Conservation (phyloP, 2,329 filamentous ascomycete species). For the Fusarium veterinarium region DNA sequence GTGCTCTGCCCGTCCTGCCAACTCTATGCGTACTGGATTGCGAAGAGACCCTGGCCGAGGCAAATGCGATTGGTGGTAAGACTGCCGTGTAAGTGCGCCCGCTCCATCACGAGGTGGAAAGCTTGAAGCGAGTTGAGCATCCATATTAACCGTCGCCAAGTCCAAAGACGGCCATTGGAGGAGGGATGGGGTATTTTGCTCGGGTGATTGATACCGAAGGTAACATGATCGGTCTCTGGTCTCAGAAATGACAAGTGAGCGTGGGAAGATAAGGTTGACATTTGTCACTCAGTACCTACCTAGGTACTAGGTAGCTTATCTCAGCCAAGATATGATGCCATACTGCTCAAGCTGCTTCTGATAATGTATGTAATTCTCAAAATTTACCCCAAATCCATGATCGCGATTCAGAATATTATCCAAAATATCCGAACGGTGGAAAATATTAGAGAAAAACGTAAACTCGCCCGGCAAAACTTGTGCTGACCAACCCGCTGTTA, state of each 20-base stretch:
- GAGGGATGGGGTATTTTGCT: conserved; percentile 50
- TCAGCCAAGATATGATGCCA: neutral
- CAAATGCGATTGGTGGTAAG: conserved; percentile 48
- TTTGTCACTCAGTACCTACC: neutral
- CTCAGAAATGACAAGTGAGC: conserved; percentile 46
- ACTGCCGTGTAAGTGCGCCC: conserved; percentile 49
- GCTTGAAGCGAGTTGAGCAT: neutral
- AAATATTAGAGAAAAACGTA: neutral
- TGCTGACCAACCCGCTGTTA: conserved; percentile 17
- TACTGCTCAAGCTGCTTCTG: neutral
- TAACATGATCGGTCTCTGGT: conserved; percentile 53
- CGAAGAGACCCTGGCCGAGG: conserved; percentile 47
- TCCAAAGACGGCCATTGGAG: conserved; percentile 51
- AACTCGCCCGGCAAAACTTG: conserved; percentile 24
- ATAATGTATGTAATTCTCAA: neutral
- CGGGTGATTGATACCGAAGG: conserved; percentile 54
- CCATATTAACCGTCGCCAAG: conserved; percentile 34
- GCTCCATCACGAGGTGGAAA: neutral
- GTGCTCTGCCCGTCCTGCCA: conserved; percentile 47
- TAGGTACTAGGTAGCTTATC: neutral
- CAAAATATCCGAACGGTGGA: conserved; percentile 32
- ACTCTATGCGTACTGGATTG: conserved; percentile 51
- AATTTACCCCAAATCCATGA: neutral
- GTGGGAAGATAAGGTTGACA: neutral
- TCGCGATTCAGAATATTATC: neutral